Percentiles rank a stretch among this genome's conserved stretches.
Conservation (phyloP, 23 red algal genomes). For the Pyropia haitanensis region DNA sequence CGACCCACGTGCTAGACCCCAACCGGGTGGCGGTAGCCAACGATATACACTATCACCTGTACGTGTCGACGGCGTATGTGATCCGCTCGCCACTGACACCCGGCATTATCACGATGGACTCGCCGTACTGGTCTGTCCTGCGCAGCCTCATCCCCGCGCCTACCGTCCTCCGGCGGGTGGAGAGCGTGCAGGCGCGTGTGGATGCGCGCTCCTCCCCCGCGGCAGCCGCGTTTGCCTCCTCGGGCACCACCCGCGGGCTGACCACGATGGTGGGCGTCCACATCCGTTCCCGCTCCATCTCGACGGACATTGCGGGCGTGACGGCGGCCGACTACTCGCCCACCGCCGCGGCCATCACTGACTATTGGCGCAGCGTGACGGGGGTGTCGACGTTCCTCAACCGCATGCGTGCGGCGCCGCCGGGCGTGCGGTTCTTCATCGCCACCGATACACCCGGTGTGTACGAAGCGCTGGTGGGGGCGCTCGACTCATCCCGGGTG, state of each 20-base stretch:
- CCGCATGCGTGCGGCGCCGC: conserved; percentile 25
- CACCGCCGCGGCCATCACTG: conserved; percentile 23
- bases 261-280: conserved; percentile 53
- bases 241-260: too few relatives aligned
- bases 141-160: too few relatives aligned
- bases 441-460: conserved; percentile 22
- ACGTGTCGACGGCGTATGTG: conserved; percentile 48
- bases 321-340: conserved; percentile 35
- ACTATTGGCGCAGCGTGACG: conserved; percentile 45
- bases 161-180: too few relatives aligned
- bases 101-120: conserved; percentile 38
- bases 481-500: conserved; percentile 45
- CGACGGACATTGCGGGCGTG: conserved; percentile 52
- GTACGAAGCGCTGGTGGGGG: conserved; percentile 28
- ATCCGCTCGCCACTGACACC: conserved; percentile 58
- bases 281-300: conserved; percentile 45
- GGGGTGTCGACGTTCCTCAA: conserved; percentile 44
- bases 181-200: too few relatives aligned
- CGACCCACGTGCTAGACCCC: conserved; percentile 17
- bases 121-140: conserved; percentile 31
- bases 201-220: too few relatives aligned
- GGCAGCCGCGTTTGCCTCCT: too few relatives aligned
- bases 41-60: conserved; percentile 21
- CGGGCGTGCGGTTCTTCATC: conserved; percentile 43
- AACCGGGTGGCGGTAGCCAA: conserved; percentile 26